Conservation (phyloP, 2,329 filamentous ascomycete genomes). For the Aspergillus vadensis region DNA sequence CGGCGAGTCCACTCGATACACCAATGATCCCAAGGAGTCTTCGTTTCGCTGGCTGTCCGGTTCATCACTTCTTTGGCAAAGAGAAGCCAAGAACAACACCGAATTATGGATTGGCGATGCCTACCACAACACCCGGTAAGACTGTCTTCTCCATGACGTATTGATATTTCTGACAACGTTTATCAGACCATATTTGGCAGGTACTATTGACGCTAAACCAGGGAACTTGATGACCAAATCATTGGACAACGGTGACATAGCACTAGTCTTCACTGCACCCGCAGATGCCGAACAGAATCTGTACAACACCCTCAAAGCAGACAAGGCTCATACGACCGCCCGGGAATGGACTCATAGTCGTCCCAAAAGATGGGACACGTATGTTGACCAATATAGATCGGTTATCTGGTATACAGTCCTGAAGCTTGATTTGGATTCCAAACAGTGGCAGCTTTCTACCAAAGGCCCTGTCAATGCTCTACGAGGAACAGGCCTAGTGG, state of each 20-base stretch:
- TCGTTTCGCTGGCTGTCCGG: constrained; percentile 1
- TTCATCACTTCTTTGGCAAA: not conserved
- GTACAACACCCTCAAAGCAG: not conserved
- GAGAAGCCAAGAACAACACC: not conserved
- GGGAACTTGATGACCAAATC: not conserved
- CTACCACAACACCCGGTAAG: not conserved
- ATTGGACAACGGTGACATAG: constrained; percentile 2
- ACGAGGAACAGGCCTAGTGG: not conserved
- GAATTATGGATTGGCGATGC: constrained; percentile 6
- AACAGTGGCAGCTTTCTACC: not conserved
- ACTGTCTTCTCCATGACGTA: not conserved
- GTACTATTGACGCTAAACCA: constrained; percentile 1
- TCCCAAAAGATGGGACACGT: constrained; percentile 3
- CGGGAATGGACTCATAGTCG: constrained; percentile 3
- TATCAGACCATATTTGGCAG: not conserved
- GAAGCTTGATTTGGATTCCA: not conserved
- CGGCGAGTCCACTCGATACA: not conserved
- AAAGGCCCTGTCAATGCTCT: constrained; percentile 1
- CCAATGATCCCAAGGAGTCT: constrained; percentile 2
- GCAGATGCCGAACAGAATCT: constrained; percentile 1
- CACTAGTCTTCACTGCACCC: not conserved
- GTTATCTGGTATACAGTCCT: constrained; percentile 6
- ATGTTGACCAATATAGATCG: constrained; percentile 1
- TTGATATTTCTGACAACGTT: not conserved
- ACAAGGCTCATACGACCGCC: not conserved